A percentile compares a stretch with the other conserved stretches of the same genome.
Conservation (phyloP, 2,329 filamentous ascomycete genomes). For the Cladosporium oxysporum region DNA sequence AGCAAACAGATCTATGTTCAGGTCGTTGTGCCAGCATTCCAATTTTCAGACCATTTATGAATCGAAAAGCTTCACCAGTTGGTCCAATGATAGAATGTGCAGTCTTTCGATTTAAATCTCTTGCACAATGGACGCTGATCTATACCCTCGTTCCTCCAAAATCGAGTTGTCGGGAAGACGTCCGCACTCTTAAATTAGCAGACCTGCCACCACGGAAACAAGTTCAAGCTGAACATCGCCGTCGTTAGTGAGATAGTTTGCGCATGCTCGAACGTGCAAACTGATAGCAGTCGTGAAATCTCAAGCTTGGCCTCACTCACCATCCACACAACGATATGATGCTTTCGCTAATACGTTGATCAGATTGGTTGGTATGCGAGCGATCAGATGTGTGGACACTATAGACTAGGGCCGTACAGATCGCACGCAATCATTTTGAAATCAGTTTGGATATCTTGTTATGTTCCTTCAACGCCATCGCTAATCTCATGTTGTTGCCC, state of each 20-base stretch:
- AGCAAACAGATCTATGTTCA: background rate
- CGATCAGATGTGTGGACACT: background rate
- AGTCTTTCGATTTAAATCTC: background rate
- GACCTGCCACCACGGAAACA: background rate
- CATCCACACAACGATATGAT: too few species aligned
- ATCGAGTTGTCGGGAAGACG: background rate
- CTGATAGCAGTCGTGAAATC: background rate
- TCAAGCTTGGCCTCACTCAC: too few species aligned
- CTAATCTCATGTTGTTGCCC: background rate
- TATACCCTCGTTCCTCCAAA: background rate
- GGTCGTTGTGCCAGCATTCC: background rate
- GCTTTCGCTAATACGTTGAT: too few species aligned
- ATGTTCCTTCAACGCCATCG: constrained; percentile 3
- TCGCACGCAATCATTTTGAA: background rate
- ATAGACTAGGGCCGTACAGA: background rate
- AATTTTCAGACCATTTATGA: background rate
- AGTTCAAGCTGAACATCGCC: background rate
- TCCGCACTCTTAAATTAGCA: background rate
- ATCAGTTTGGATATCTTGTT: background rate
- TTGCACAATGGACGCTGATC: background rate
- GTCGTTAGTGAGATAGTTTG: too few species aligned
- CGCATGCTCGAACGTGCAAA: background rate
- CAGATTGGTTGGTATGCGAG: background rate
- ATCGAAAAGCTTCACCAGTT: background rate
- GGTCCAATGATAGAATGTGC: background rate